Percentiles rank a stretch among this genome's conserved stretches.
Conservation (phyloP, 441 rosid genomes). For the Populus hybrid region DNA sequence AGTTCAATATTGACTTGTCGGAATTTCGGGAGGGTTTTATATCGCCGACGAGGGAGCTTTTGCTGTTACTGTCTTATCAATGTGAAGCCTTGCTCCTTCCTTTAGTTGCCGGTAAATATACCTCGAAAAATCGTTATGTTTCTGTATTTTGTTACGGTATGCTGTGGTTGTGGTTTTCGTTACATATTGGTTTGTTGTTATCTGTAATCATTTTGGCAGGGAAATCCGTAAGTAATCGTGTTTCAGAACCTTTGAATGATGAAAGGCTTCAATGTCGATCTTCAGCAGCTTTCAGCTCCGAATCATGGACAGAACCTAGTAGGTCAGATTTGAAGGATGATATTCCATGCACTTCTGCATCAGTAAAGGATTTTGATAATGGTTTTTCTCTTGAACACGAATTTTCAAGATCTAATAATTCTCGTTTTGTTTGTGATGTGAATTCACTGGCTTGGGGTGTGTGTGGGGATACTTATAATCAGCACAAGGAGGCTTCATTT, state of each 20-base stretch:
- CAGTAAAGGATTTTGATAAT: slow-evolving; percentile 42
- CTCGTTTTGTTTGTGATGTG: slow-evolving; percentile 64
- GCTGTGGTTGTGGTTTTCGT: not conserved
- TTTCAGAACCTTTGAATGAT: slow-evolving; percentile 27
- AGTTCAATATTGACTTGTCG: slow-evolving; percentile 49
- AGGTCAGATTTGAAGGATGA: slow-evolving; percentile 44
- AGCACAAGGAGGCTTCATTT: slow-evolving; percentile 56
- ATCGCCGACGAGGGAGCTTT: slow-evolving; percentile 75
- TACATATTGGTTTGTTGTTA: not conserved
- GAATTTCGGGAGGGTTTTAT: slow-evolving; percentile 89
- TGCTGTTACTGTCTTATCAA: slow-evolving; percentile 65
- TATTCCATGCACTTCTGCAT: slow-evolving; percentile 45
- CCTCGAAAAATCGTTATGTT: not conserved
- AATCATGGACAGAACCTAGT: slow-evolving; percentile 22
- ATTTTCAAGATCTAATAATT: slow-evolving; percentile 33
- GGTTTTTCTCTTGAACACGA: slow-evolving; percentile 37
- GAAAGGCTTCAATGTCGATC: slow-evolving; percentile 39
- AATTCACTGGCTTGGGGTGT: slow-evolving; percentile 89
- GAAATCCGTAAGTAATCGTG: slow-evolving; percentile 28
- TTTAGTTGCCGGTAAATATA: slow-evolving; percentile 42
- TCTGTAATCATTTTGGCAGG: slow-evolving; percentile 35
- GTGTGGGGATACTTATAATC: slow-evolving; percentile 69
- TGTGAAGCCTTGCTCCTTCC: slow-evolving; percentile 78
- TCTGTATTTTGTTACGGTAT: not conserved
- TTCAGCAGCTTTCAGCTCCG: slow-evolving; percentile 21